Evolutionary conservation across 371 early-diverging fungal species (phyloP).

Genomic region (Apophysomyces variabilis): DNA sequence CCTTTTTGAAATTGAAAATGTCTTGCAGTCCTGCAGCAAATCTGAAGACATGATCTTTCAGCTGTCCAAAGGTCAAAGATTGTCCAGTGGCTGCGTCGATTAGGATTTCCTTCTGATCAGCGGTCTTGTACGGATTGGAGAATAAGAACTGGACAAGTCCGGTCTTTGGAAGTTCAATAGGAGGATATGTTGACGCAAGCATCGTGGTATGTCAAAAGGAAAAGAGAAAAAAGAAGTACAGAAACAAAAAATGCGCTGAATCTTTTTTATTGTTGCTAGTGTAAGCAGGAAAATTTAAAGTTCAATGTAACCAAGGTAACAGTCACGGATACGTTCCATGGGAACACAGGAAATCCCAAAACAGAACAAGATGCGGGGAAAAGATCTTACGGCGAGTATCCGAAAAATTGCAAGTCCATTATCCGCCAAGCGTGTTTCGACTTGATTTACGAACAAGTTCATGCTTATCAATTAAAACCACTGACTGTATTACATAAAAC

Average conservation of each 20-base stretch:
- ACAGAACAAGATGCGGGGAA: no score
- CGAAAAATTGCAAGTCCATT: no score
- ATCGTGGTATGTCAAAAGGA: conserved; percentile 1
- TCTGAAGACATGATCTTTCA: conserved; percentile 54
- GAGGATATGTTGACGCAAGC: conserved; percentile 15
- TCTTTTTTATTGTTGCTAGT: neutral
- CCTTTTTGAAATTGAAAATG: conserved; percentile 53
- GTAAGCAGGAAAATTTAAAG: conserved; percentile 1
- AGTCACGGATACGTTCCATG: neutral
- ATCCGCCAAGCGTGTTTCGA: no score
- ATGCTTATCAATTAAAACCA: no score
- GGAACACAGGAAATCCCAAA: no score
- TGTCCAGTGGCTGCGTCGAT: conserved; percentile 63
- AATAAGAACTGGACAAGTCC: conserved; percentile 26
- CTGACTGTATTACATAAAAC: no score
- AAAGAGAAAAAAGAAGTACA: neutral
- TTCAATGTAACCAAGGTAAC: neutral
- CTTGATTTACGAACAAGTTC: no score
- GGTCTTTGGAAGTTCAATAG: conserved; percentile 20
- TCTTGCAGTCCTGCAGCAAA: conserved; percentile 79
- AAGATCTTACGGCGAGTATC: neutral
- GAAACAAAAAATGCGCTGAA: neutral
- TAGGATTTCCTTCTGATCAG: conserved; percentile 50
- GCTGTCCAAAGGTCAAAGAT: conserved; percentile 65
- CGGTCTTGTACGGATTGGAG: conserved; percentile 24